These are phyloP conservation scores for Globisporangium apiculatum DNA, from an alignment of 352 stramenopile genomes.

Conservation along the genomic window DNA sequence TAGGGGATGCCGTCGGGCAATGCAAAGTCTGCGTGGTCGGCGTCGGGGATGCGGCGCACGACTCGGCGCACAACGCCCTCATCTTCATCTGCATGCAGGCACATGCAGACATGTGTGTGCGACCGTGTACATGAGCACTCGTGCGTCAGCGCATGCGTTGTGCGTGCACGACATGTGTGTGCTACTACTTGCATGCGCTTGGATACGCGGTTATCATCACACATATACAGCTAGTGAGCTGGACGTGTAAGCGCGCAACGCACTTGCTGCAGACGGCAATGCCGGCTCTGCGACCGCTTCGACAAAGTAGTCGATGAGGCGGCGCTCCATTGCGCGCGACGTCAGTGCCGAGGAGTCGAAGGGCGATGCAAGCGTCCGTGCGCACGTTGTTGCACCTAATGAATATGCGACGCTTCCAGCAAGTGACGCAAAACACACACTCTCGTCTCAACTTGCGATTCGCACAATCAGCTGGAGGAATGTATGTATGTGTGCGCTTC, in stretches of 20 bases:
- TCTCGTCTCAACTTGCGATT: neutral
- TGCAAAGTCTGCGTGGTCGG: conserved; percentile 51
- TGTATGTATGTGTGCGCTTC: neutral
- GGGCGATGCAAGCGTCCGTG: neutral
- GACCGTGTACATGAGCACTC: too few species aligned
- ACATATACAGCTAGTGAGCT: neutral
- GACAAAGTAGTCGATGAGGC: conserved; percentile 75
- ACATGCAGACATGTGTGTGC: neutral
- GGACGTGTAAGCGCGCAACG: too few species aligned
- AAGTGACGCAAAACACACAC: neutral
- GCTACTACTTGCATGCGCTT: too few species aligned
- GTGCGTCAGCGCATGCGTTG: neutral
- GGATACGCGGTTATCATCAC: neutral
- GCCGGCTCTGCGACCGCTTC: conserved; percentile 45
- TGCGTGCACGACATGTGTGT: too few species aligned
- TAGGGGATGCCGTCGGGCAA: conserved; percentile 62
- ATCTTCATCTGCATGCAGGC: conserved; percentile 12
- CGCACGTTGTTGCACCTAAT: too few species aligned
- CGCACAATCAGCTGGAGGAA: neutral
- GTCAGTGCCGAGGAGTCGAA: neutral
- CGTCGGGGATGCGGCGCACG: conserved; percentile 29
- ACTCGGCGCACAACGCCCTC: conserved; percentile 43
- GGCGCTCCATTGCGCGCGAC: conserved; percentile 11
- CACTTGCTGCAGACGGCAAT: neutral
- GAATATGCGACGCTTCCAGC: neutral